Conservation (phyloP, 768 basidiomycete genomes). For the Royoungia palumana region DNA sequence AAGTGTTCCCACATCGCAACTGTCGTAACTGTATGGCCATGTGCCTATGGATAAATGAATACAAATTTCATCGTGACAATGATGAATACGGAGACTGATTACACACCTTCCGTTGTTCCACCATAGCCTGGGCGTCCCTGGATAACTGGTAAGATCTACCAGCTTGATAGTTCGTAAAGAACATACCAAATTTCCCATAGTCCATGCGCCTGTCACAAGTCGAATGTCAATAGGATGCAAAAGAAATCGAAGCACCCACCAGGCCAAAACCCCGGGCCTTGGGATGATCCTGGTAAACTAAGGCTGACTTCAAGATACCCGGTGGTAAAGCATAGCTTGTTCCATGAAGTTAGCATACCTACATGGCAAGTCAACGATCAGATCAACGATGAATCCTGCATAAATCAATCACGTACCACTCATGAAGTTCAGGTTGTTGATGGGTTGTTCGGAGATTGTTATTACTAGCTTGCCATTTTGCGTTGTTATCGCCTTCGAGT, state of each 20-base stretch:
- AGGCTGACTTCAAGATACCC: constrained; percentile 85
- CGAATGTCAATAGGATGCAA: constrained; percentile 1
- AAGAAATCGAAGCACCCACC: constrained; percentile 43
- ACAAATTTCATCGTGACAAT: background rate
- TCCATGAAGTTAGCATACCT: constrained; percentile 85
- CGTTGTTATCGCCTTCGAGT: constrained; percentile 62
- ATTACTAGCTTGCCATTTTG: constrained; percentile 75
- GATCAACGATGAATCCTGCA: background rate
- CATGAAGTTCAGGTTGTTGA: constrained; percentile 80
- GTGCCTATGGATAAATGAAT: constrained; percentile 32
- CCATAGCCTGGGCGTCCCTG: constrained; percentile 87
- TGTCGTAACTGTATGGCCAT: constrained; percentile 82
- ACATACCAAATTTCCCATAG: constrained; percentile 63
- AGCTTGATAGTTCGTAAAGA: background rate
- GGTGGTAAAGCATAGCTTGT: constrained; percentile 92
- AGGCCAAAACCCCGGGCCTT: constrained; percentile 80
- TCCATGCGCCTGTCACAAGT: constrained; percentile 53
- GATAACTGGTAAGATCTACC: constrained; percentile 25
- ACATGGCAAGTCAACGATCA: constrained; percentile 4
- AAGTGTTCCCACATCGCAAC: constrained; percentile 85
- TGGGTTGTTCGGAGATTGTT: constrained; percentile 65
- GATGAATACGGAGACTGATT: background rate
- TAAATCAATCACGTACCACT: constrained; percentile 49
- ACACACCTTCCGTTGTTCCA: constrained; percentile 75
- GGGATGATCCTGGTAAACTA: constrained; percentile 64